Base-by-base conservation (phyloP, 177 flowering plant genomes). In the Vitis hybrid region DNA sequence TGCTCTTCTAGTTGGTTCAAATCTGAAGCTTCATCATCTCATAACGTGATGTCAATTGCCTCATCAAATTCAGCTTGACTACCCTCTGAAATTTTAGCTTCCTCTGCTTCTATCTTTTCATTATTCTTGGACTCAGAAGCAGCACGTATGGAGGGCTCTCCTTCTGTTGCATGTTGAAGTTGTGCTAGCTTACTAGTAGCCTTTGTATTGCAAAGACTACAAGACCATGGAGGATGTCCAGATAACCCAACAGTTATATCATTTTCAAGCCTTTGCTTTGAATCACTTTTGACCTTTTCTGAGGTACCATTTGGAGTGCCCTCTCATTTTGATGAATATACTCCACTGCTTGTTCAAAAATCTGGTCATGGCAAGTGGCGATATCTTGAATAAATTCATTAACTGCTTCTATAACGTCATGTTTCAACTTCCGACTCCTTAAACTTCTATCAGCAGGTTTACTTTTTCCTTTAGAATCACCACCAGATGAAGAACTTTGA, bases 311-410 rank as follows among this genome's bases (percentile, higher is more conserved):
- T 84, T 18, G 19, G 19, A 18, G 19, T 18, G 19, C 19, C 19
- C 19, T 18, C 19, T 18, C 19, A 18, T 18, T 18, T 18, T 18
- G 19, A 18, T 18, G 19, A 18, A 18, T 18, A 18, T 18, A 18
- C 19, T 18, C 19, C 19, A 18, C 19, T 18, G 19, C 19, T 18
- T 18, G 19, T 18, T 18, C 19, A 18, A 18, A 18, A 18, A 18
- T 18, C 19, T 18, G 97, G 65, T 94, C 97, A 85, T 96, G 97
- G 81, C 99, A 96, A 76, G 93, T 84, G 52, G 80, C 69, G 69
- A 96, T 90, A 61, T 96, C 99, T 72, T 83, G 84, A 80, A 96
- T 88, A 68, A 93, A 95, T 68, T 96, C 97, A 80, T 96, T 96
- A 55, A 95, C 90, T 16, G 97, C 96, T 82, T 95, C 98, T 72